Evolutionary conservation across 2,329 filamentous ascomycete genomes (phyloP).

Genomic region (Colletotrichum cuscutae): DNA sequence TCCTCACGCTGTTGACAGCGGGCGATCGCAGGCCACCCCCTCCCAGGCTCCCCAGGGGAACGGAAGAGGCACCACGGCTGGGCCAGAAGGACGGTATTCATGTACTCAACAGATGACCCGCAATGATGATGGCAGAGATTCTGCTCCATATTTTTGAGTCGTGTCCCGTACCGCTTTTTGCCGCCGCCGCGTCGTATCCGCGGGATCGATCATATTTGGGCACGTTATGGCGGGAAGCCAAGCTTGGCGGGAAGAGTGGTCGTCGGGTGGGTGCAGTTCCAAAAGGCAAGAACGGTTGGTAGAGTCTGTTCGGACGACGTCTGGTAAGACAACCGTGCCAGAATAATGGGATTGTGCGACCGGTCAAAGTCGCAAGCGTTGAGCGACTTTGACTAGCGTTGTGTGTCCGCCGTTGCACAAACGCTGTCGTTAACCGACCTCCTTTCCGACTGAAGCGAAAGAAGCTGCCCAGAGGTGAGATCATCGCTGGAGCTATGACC

Average conservation of each 20-base stretch:
- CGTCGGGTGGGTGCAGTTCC: slow-evolving; percentile 27
- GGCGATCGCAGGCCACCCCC: slow-evolving; percentile 24
- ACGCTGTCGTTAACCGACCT: background rate
- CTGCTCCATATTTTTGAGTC: slow-evolving; percentile 26
- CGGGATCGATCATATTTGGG: slow-evolving; percentile 31
- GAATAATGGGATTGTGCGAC: slow-evolving; percentile 26
- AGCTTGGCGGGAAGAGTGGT: slow-evolving; percentile 3
- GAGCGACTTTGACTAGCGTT: background rate
- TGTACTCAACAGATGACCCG: slow-evolving; percentile 11
- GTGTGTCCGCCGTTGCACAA: background rate
- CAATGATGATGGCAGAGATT: background rate
- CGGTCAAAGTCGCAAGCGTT: background rate
- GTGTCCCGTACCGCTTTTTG: slow-evolving; percentile 27
- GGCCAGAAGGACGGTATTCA: background rate
- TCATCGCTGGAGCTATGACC: background rate
- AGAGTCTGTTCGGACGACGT: slow-evolving; percentile 26
- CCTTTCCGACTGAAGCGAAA: background rate
- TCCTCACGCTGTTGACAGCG: slow-evolving; percentile 22
- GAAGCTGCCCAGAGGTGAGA: background rate
- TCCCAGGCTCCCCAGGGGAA: background rate
- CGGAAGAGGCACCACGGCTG: background rate
- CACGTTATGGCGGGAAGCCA: slow-evolving; percentile 16
- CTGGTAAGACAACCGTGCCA: slow-evolving; percentile 11
- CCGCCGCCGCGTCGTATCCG: slow-evolving; percentile 22
- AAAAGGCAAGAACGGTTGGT: background rate